These are phyloP conservation scores for Penicillium sp. DNA, from an alignment of 2,329 filamentous ascomycete species.

Conservation along the genomic window DNA sequence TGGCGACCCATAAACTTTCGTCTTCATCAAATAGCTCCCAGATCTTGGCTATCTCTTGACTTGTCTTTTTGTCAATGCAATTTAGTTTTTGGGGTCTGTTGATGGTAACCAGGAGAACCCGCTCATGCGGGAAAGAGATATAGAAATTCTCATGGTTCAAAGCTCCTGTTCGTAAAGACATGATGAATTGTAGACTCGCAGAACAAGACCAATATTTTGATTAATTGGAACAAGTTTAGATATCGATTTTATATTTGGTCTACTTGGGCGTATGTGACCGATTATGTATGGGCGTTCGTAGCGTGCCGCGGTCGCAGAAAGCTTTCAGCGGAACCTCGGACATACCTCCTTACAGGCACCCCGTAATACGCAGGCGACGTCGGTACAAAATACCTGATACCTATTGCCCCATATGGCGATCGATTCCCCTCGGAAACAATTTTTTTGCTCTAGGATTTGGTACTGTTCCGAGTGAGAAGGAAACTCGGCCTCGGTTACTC, in stretches of 20 bases:
- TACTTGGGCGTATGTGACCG: not conserved
- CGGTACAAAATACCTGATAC: not conserved
- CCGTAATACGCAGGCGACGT: not conserved
- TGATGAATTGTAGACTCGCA: constrained; percentile 15
- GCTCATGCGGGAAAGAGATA: constrained; percentile 44
- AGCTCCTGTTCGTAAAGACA: constrained; percentile 27
- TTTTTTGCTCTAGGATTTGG: not conserved
- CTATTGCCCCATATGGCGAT: not conserved
- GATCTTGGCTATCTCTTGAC: constrained; percentile 46
- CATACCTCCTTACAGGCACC: too few species aligned
- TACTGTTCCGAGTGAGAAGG: not conserved
- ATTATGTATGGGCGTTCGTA: constrained; percentile 1
- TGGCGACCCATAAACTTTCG: constrained; percentile 59
- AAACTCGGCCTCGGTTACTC: constrained; percentile 7
- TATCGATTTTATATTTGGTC: not conserved
- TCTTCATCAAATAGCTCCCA: constrained; percentile 65
- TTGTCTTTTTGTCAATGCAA: constrained; percentile 44
- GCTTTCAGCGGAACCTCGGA: constrained; percentile 8
- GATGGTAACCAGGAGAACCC: constrained; percentile 44
- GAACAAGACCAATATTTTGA: not conserved
- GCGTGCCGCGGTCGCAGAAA: not conserved
- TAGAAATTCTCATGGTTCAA: constrained; percentile 20
- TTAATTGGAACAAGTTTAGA: not conserved
- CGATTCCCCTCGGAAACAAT: not conserved
- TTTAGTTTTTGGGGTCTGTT: constrained; percentile 44